Conservation (phyloP, 2,329 filamentous ascomycete genomes). For the Stylonectria norvegica region DNA sequence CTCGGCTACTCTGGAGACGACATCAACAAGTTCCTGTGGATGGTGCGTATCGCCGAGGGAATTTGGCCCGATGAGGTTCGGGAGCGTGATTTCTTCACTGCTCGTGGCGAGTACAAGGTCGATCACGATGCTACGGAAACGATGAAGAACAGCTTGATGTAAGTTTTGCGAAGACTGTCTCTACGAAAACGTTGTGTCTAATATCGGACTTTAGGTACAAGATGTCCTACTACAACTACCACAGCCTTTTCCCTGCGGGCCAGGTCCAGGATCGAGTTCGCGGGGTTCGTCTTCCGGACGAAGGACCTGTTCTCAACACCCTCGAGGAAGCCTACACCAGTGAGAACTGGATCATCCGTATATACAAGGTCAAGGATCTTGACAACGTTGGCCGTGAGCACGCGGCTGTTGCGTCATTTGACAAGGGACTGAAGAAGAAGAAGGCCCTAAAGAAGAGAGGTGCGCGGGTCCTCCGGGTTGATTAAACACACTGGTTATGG, state of each 20-base stretch:
- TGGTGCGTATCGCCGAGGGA: constrained; percentile 97
- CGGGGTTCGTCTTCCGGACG: constrained; percentile 72
- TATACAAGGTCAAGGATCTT: constrained; percentile 99
- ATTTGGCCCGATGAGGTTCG: constrained; percentile 99
- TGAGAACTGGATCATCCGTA: constrained; percentile 99
- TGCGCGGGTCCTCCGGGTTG: constrained; percentile 67
- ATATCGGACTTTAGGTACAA: constrained; percentile 74
- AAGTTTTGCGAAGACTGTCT: constrained; percentile 40
- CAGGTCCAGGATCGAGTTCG: constrained; percentile 91
- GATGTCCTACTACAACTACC: constrained; percentile 99
- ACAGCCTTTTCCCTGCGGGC: constrained; percentile 83
- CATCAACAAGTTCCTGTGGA: constrained; percentile 99
- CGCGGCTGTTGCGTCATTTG: constrained; percentile 63
- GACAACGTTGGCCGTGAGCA: constrained; percentile 95
- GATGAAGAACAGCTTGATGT: constrained; percentile 99
- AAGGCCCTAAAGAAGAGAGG: constrained; percentile 68
- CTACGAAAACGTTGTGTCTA: neutral
- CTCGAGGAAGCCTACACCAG: constrained; percentile 97
- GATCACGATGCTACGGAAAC: constrained; percentile 90
- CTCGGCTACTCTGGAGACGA: constrained; percentile 97
- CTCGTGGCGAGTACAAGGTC: constrained; percentile 89
- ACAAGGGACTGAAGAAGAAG: constrained; percentile 82
- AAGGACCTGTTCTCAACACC: constrained; percentile 80
- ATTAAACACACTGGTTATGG: constrained; percentile 45
- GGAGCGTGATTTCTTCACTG: constrained; percentile 93